phyloP scores from a whole-genome alignment of 352 stramenopile species.

The Pythium folliculosum region DNA sequence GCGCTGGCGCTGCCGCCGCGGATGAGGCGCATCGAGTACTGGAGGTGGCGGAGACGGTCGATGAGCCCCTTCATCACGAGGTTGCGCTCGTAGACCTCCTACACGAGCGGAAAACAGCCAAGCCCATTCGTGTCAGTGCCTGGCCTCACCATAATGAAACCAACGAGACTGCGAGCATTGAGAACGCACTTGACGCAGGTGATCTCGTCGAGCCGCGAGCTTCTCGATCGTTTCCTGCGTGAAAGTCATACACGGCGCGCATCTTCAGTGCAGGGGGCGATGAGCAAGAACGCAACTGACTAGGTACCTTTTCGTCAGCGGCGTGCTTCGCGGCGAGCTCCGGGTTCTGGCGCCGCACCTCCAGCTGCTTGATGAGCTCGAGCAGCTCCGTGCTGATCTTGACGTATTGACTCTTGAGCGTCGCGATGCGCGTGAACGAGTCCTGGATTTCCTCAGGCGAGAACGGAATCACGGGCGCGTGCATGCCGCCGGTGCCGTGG shows the following conservation, averaged over 20 bases:
- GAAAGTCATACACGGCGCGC: background rate
- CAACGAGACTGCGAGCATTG: too few species aligned
- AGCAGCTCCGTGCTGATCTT: conserved; percentile 70
- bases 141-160: too few species aligned
- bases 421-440: conserved; percentile 82
- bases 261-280: too few species aligned
- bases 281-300: too few species aligned
- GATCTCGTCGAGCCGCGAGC: conserved; percentile 63
- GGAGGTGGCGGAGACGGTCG: conserved; percentile 70
- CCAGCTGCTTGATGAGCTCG: conserved; percentile 53
- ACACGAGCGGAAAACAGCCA: background rate
- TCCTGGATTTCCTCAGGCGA: conserved; percentile 85
- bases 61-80: conserved; percentile 87
- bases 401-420: conserved; percentile 79
- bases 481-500: conserved; percentile 35
- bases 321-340: conserved; percentile 20
- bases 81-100: conserved; percentile 87
- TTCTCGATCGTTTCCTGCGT: conserved; percentile 47
- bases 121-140: too few species aligned
- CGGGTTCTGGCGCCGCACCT: conserved; percentile 26
- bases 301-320: conserved; percentile 24
- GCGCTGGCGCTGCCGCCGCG: conserved; percentile 64
- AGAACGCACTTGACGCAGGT: conserved; percentile 55
- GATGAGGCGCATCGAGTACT: conserved; percentile 77
- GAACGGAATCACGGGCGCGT: conserved; percentile 60